Evolutionary conservation across 306 rosid species (phyloP), one percentile per base, ranked within the genome.

Genomic region (Dalbergia cochinchinensis): DNA sequence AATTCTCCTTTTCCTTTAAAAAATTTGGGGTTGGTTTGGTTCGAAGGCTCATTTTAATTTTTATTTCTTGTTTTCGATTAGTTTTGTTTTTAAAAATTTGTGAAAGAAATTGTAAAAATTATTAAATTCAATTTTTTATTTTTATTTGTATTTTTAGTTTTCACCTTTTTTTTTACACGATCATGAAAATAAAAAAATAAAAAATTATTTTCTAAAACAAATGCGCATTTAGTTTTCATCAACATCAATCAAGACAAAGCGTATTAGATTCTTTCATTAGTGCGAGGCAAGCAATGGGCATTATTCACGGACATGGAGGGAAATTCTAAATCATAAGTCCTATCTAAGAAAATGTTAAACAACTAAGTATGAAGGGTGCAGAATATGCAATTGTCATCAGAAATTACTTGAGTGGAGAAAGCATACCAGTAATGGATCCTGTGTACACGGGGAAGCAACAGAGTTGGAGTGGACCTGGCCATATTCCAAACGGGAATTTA

Each of bases 401-500:
- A 54, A 35, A 34, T 37, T 6, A 73, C 60, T 26, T 47, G 2
- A 4, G 13, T 10, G 48, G 22, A 58, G 45, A 31, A 44, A 55
- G 62, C n/a, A 45, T 31, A 4, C n/a, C 59, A 20, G 7, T 57
- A 9, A 59, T 13, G 37, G 54, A 47, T 64, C 20, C 22, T 57
- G 4, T 50, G 62, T 74, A 15, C 15, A 33, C 10, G 55, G 54
- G n/a, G 45, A 41, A 73, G 12, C 59, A 79, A 5, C 42, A 65
- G 62, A 82, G 82, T 64, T 71, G 70, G 57, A 57, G 11, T 20
- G 70, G 71, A 77, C 65, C 33, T 77, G 34, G 34, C 39, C 26
- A 34, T 60, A 72, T 63, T 57, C 80, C 83, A 66, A 65, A 57
- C 59, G 19, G 44, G 71, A 77, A 72, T 50, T 57, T 44, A 65